Percentiles rank a stretch among this genome's conserved stretches.
These are phyloP conservation scores for Cicer arietinum DNA, from an alignment of 306 rosid genomes.

Conservation along the genomic window DNA sequence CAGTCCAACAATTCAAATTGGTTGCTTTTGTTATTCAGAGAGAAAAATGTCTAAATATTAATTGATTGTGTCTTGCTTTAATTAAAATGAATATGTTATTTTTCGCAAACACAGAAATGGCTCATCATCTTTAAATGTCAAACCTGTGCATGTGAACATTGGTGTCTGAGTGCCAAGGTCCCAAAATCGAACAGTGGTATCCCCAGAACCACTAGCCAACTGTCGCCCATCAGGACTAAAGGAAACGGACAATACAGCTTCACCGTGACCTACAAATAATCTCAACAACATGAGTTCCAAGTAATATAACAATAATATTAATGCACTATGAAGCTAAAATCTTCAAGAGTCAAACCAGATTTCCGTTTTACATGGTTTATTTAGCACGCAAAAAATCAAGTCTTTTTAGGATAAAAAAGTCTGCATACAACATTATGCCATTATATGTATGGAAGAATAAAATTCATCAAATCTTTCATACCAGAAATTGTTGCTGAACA, in stretches of 20 bases:
- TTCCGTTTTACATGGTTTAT: background rate
- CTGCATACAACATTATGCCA: background rate
- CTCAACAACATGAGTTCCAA: conserved; percentile 25
- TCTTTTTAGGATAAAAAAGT: background rate
- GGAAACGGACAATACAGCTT: conserved; percentile 84
- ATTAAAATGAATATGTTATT: conserved; percentile 5
- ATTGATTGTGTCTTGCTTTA: conserved; percentile 1
- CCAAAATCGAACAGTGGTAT: conserved; percentile 90
- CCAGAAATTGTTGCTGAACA: conserved; percentile 97
- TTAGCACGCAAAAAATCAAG: conserved; percentile 10
- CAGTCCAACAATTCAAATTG: conserved; percentile 3
- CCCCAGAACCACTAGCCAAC: conserved; percentile 97
- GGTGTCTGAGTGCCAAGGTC: conserved; percentile 92
- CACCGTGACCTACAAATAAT: conserved; percentile 76
- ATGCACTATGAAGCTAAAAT: background rate
- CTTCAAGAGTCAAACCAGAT: conserved; percentile 11
- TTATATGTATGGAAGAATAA: background rate
- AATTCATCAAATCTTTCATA: conserved; percentile 40
- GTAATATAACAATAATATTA: conserved; percentile 4
- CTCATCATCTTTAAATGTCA: conserved; percentile 39
- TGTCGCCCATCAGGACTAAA: conserved; percentile 94
- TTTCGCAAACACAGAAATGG: conserved; percentile 34
- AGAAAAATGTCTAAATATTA: conserved; percentile 24
- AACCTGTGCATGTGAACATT: conserved; percentile 84
- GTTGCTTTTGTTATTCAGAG: background rate